Evolutionary conservation across 2,329 filamentous ascomycete species (phyloP).

Genomic region (Colletotrichum tofieldiae): DNA sequence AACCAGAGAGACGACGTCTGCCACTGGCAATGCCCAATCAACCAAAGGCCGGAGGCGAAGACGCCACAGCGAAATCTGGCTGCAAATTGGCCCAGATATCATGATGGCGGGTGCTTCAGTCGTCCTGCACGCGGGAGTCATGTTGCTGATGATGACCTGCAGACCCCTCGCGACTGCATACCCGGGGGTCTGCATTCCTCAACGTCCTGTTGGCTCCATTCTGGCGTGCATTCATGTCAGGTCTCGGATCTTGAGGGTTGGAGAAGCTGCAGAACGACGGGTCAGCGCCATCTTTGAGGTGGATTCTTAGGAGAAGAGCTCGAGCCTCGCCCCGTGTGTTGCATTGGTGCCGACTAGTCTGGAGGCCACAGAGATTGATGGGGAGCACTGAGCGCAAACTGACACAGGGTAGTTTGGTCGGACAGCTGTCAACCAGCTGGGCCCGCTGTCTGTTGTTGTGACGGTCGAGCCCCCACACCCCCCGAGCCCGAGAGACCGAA

Average conservation of each 20-base stretch:
- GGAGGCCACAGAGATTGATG: neutral
- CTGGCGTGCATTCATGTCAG: constrained; percentile 4
- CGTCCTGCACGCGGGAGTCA: constrained; percentile 29
- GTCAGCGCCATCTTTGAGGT: neutral
- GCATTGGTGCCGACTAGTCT: constrained; percentile 9
- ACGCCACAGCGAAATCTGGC: neutral
- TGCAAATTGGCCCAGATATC: constrained; percentile 6
- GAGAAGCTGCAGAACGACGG: constrained; percentile 21
- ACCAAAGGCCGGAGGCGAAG: neutral
- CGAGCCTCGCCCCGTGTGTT: constrained; percentile 31
- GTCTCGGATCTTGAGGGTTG: constrained; percentile 5
- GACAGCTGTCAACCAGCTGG: constrained; percentile 27
- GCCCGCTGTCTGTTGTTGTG: neutral
- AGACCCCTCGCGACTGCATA: constrained; percentile 34
- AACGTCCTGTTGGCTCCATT: constrained; percentile 2
- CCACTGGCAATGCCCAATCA: neutral
- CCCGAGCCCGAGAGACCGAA: no score
- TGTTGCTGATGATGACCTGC: constrained; percentile 27
- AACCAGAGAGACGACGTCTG: neutral
- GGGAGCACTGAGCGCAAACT: constrained; percentile 14
- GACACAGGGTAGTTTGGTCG: constrained; percentile 8
- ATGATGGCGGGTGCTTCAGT: constrained; percentile 28
- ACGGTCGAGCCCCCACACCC: no score
- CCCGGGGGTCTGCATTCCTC: constrained; percentile 21
- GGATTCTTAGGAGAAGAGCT: constrained; percentile 35